Evolutionary conservation across 176 grass and related monocot genomes (phyloP).

Genomic region (Phoenix roebelenii): DNA sequence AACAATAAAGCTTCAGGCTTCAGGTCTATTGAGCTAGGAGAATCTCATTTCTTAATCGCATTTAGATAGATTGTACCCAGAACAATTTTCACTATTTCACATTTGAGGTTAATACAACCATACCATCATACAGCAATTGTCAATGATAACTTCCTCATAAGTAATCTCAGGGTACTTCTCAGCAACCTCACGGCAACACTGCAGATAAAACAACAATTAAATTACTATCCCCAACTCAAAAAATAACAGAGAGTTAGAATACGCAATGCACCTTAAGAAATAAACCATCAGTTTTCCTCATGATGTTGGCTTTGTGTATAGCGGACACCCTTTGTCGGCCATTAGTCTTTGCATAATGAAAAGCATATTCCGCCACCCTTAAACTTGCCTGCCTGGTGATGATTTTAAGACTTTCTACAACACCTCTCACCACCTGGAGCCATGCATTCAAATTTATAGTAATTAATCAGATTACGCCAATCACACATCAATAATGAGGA

Average conservation of each 20-base stretch:
- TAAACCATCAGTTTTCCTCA: constrained; percentile 98
- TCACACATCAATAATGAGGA: neutral
- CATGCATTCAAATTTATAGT: neutral
- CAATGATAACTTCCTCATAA: constrained; percentile 96
- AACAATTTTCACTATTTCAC: too few species aligned
- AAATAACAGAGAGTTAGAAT: constrained; percentile 1
- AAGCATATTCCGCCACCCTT: constrained; percentile 97
- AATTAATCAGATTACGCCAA: neutral
- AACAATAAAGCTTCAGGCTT: neutral
- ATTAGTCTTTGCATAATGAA: constrained; percentile 86
- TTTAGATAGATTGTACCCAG: too few species aligned
- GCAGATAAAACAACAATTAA: constrained; percentile 15
- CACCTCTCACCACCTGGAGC: constrained; percentile 84
- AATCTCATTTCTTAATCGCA: too few species aligned
- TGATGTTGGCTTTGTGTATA: constrained; percentile 98
- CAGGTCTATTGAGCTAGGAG: neutral
- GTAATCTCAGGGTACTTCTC: constrained; percentile 88
- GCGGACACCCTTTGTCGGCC: constrained; percentile 81
- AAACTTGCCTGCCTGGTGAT: constrained; percentile 94
- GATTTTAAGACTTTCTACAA: constrained; percentile 99
- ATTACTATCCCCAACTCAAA: constrained; percentile 5
- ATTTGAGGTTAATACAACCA: constrained; percentile 1
- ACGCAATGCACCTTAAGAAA: constrained; percentile 66
- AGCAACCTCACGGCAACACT: constrained; percentile 98
- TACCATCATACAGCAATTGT: constrained; percentile 99